Evolutionary conservation across 768 basidiomycete species (phyloP).

Genomic region (Mycena haematopus): DNA sequence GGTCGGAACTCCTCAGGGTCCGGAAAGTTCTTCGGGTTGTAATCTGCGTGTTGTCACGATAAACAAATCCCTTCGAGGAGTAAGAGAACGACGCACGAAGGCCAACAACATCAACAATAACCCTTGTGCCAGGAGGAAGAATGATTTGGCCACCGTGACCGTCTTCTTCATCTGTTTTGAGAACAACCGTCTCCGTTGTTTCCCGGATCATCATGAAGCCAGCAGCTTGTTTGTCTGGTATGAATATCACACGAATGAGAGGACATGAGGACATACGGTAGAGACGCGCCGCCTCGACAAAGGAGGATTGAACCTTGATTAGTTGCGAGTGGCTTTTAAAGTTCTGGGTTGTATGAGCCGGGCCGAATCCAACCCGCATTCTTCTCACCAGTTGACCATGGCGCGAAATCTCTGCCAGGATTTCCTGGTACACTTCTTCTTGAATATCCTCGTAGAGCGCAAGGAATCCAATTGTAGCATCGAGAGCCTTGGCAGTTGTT

Average conservation of each 20-base stretch:
- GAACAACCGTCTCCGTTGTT: background rate
- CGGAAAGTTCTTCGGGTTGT: conserved; percentile 43
- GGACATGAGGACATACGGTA: conserved; percentile 28
- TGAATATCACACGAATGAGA: background rate
- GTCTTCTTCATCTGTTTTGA: conserved; percentile 3
- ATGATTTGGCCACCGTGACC: conserved; percentile 13
- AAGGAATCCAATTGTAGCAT: conserved; percentile 41
- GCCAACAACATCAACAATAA: background rate
- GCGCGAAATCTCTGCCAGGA: conserved; percentile 21
- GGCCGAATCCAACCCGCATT: too few relatives aligned
- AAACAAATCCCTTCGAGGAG: background rate
- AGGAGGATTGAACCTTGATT: conserved; percentile 23
- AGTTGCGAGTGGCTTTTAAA: conserved; percentile 25
- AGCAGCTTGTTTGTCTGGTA: background rate
- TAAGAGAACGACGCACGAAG: background rate
- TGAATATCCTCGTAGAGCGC: conserved; percentile 43
- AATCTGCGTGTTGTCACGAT: conserved; percentile 35
- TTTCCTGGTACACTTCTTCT: conserved; percentile 39
- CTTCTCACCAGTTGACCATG: background rate
- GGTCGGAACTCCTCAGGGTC: conserved; percentile 45
- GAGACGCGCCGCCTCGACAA: conserved; percentile 10
- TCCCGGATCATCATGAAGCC: background rate
- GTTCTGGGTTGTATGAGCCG: too few relatives aligned
- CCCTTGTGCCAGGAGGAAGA: background rate
- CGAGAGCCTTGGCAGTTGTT: conserved; percentile 41